phyloP scores from a whole-genome alignment of 805 yeast genomes.

The Saccharomycopsis fibuligera region DNA sequence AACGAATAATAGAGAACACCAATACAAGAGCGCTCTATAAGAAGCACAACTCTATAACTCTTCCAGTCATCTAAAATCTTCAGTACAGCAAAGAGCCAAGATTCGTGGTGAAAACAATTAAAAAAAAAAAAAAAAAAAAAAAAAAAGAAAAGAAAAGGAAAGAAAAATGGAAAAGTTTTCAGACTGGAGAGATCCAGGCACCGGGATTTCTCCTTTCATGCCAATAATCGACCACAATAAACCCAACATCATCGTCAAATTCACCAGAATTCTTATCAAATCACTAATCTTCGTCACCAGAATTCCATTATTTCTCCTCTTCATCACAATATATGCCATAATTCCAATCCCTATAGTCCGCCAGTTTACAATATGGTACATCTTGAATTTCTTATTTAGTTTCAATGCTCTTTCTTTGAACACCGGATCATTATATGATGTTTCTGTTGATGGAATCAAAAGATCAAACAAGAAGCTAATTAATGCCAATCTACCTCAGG shows the following conservation, averaged over 20 bases:
- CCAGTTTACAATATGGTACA: constrained; percentile 21
- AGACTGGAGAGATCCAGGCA: constrained; percentile 80
- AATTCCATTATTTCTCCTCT: constrained; percentile 19
- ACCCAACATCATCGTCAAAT: constrained; percentile 1
- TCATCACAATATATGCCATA: constrained; percentile 21
- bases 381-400: constrained; percentile 31
- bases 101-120: too few relatives aligned
- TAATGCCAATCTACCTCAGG: constrained; percentile 29
- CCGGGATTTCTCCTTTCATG: constrained; percentile 88
- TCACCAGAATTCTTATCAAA: constrained; percentile 20
- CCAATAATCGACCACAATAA: constrained; percentile 39
- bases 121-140: too few relatives aligned
- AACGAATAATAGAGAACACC: too few relatives aligned
- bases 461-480: constrained; percentile 30
- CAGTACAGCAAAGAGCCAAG: too few relatives aligned
- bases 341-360: constrained; percentile 22
- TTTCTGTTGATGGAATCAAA: constrained; percentile 40
- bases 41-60: too few relatives aligned
- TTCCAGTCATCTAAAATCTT: too few relatives aligned
- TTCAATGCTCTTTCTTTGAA: constrained; percentile 32
- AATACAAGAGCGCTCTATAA: too few relatives aligned
- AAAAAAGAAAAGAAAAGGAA: too few relatives aligned
- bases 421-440: constrained; percentile 34
- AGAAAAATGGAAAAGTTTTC: constrained; percentile 77
- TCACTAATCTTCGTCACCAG: constrained; percentile 28